Evolutionary conservation across 306 rosid genomes (phyloP), one percentile per base, ranked within the genome.

Genomic region (Pterocarpus macrocarpus): DNA sequence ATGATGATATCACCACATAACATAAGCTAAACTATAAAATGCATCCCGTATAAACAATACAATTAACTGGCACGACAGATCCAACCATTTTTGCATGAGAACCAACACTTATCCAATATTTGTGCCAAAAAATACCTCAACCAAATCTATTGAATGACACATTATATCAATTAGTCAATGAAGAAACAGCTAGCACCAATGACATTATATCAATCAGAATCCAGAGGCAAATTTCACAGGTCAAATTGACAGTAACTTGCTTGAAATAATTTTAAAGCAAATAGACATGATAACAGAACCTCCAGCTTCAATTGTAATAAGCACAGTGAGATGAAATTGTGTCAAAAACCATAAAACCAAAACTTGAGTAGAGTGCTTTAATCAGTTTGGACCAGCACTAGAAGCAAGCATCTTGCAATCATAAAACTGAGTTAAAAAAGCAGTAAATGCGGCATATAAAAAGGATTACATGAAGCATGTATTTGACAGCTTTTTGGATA

Each of bases 381-480:
- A 64, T 38, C 33, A 64, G 53, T 9, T 76, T 67, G 44, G 53
- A 16, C 41, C 61, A 47, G 39, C 61, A 66, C 61, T 66, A 66
- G 47, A 69, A 65, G 70, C 66, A 28, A 4, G 11, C 36, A 63
- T 45, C 33, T 53, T 64, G 32, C 61, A 52, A 58, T 41, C 50
- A 57, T 9, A 50, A 67, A 66, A n/a, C 34, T 15, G 57, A 78
- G 49, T 22, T 63, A 63, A 8, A 58, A 65, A 52, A 43, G 55
- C 30, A 69, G 45, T 7, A 80, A 39, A 75, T 36, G 44, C 28
- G 44, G 75, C 36, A 73, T 59, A 58, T 5, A 77, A 71, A 86
- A 80, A 57, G 68, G 74, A 84, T 88, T 85, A 93, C 99, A 91
- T 85, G 97, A 93, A 47, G 95, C 91, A 22, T 75, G 81, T 80